Evolutionary conservation across 768 basidiomycete genomes (phyloP).

Genomic region (Amanita molliuscula): DNA sequence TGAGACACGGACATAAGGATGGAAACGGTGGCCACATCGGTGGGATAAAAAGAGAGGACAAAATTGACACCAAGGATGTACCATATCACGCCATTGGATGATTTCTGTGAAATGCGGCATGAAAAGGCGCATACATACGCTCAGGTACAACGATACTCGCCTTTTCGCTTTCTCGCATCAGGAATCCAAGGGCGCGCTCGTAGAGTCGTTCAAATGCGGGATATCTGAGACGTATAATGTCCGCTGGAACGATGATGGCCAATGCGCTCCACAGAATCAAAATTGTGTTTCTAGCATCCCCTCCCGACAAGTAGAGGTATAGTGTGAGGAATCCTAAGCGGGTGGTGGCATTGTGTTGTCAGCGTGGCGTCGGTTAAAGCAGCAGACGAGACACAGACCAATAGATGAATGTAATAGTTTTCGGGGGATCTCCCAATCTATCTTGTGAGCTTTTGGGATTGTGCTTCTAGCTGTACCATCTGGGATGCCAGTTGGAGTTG

Average conservation of each 20-base stretch:
- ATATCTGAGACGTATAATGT: slow-evolving; percentile 61
- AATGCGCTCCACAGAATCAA: slow-evolving; percentile 56
- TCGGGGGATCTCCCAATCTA: slow-evolving; percentile 88
- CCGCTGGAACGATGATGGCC: slow-evolving; percentile 59
- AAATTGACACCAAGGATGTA: slow-evolving; percentile 83
- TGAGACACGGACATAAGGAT: slow-evolving; percentile 65
- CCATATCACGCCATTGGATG: slow-evolving; percentile 82
- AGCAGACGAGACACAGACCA: slow-evolving; percentile 35
- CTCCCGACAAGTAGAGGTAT: slow-evolving; percentile 35
- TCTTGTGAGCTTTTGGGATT: slow-evolving; percentile 19
- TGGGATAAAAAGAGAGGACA: slow-evolving; percentile 65
- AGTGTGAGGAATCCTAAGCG: slow-evolving; percentile 29
- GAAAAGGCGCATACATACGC: neutral
- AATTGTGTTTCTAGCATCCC: slow-evolving; percentile 56
- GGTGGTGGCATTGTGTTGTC: slow-evolving; percentile 4
- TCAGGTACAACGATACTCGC: slow-evolving; percentile 23
- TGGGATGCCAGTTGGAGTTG: slow-evolving; percentile 10
- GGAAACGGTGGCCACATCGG: slow-evolving; percentile 82
- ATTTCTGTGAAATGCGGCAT: slow-evolving; percentile 28
- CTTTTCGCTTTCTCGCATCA: slow-evolving; percentile 88
- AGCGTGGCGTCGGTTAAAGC: neutral
- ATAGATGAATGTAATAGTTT: slow-evolving; percentile 85
- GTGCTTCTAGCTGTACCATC: slow-evolving; percentile 8
- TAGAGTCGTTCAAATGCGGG: slow-evolving; percentile 59
- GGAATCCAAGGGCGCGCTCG: slow-evolving; percentile 62